Evolutionary conservation across 805 yeast species (phyloP).

Genomic region (Barnettozyma vustinii): DNA sequence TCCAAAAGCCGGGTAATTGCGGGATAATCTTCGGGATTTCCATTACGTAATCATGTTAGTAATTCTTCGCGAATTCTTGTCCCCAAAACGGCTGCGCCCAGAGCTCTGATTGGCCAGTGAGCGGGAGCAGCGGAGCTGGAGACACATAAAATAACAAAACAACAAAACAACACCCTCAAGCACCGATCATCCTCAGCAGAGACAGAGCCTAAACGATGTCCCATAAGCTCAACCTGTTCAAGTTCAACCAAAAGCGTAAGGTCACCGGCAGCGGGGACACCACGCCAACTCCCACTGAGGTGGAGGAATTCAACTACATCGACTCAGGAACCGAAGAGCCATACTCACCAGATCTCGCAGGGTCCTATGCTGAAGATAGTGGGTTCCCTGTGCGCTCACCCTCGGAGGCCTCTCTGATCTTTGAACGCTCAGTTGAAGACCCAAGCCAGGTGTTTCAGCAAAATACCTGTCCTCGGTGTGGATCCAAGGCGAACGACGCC

Average conservation of each 20-base stretch:
- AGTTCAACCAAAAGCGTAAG: conserved; percentile 9
- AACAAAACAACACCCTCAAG: neutral
- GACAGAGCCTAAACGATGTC: conserved; percentile 1
- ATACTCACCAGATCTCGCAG: conserved; percentile 5
- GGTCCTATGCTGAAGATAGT: neutral
- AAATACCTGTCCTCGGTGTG: conserved; percentile 24
- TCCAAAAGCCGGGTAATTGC: neutral
- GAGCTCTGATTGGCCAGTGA: neutral
- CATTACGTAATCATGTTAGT: neutral
- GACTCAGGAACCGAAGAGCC: conserved; percentile 10
- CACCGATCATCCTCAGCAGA: neutral
- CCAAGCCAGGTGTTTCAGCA: conserved; percentile 30
- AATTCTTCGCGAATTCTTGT: neutral
- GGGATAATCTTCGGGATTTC: neutral
- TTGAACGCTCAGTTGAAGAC: conserved; percentile 64
- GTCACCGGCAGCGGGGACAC: neutral
- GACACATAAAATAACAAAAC: conserved; percentile 1
- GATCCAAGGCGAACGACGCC: conserved; percentile 17
- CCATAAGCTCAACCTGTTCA: conserved; percentile 11
- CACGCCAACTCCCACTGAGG: neutral
- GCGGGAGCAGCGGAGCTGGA: neutral
- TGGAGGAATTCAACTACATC: conserved; percentile 3
- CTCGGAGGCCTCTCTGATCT: conserved; percentile 33
- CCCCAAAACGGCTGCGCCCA: neutral
- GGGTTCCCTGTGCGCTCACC: conserved; percentile 2